Conservation (phyloP, 768 basidiomycete genomes). For the Leccinum truebloodii region DNA sequence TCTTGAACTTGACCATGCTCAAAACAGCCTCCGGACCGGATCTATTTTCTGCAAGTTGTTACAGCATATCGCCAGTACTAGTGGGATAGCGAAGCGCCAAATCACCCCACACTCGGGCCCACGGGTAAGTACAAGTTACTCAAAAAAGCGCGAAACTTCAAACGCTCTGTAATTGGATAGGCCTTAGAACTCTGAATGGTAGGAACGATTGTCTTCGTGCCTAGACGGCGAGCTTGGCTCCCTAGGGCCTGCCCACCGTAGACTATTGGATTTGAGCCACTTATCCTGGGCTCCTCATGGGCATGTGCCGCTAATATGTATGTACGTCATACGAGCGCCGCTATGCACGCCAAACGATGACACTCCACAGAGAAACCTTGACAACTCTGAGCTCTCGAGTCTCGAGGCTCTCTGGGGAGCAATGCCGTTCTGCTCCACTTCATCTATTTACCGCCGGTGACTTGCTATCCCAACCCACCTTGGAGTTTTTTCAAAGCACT, state of each 20-base stretch:
- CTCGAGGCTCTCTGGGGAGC: background rate
- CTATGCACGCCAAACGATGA: background rate
- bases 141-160: too few species aligned
- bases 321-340: too few species aligned
- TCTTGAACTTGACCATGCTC: background rate
- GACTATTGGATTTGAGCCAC: too few species aligned
- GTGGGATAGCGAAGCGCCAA: background rate
- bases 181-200: too few species aligned
- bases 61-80: background rate
- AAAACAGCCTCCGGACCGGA: background rate
- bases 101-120: background rate
- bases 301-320: too few species aligned
- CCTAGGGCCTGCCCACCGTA: too few species aligned
- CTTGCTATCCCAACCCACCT: background rate
- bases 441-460: background rate
- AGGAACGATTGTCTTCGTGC: too few species aligned
- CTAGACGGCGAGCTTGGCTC: too few species aligned
- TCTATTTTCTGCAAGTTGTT: background rate
- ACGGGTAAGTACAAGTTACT: too few species aligned
- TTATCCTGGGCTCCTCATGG: too few species aligned
- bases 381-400: background rate
- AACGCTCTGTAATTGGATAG: too few species aligned
- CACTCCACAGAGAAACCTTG: background rate
- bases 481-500: background rate
- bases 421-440: background rate